Evolutionary conservation across 345 rosid genomes (phyloP), one percentile per base, ranked within the genome.

Genomic region (Populus nigra): DNA sequence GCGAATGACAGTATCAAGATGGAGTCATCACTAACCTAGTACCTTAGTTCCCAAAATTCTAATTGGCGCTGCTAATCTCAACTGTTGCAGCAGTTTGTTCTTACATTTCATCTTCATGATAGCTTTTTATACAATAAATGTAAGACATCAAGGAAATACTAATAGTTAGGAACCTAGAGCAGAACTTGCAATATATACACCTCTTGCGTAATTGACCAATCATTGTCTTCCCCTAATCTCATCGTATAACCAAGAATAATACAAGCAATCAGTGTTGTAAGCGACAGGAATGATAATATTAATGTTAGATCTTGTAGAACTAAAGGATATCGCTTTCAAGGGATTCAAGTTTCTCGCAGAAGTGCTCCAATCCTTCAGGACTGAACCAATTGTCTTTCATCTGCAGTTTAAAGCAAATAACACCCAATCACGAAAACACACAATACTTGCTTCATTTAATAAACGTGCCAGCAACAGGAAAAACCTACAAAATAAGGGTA

Each of bases 401-500:
- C 81, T 78, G 81, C 67, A 50, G 43, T 66, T 72, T 41, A 27
- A 66, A 50, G 18, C 12, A 72, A 74, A n/a, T 23, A 25, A 23
- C 38, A 18, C 39, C 41, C 65, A 13, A 57, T 71, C 75, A 65
- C 36, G 11, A 39, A 31, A 66, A 71, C 15, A 61, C 11, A 49
- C 17, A 22, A 74, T 61, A 74, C 47, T 65, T 27, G 33, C 69
- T 55, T 41, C 63, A 61, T n/a, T 39, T 11, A 47, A 70, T 3
- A 39, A 73, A 69, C 75, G 61, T 7, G 25, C 68, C 7, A 78
- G 61, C 31, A 71, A 72, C 43, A 49, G 23, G 20, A 11, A 47
- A 65, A 43, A 43, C 81, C 22, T 88, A 92, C 97, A 17, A 92
- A 89, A 78, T 86, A 88, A 62, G 93, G 90, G 82, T 81, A 85